Percentiles rank a stretch among this genome's conserved stretches.
Evolutionary conservation across 345 rosid species (phyloP).

Genomic region (Turnera subulata): DNA sequence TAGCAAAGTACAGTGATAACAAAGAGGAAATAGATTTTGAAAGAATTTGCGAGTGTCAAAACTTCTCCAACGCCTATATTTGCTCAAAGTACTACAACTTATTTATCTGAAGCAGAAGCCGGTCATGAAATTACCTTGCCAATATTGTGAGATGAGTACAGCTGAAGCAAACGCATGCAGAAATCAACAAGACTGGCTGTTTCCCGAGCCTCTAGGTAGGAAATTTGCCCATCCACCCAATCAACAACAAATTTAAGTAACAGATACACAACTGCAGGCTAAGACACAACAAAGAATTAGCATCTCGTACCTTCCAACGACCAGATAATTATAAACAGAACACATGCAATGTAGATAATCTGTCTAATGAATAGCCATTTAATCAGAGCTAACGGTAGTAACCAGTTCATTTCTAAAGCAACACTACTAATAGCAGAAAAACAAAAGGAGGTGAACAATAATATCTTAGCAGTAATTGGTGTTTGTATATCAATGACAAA

Average conservation of each 20-base stretch:
- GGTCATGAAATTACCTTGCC: constrained; percentile 64
- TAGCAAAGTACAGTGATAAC: too few species aligned
- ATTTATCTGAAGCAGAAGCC: neutral
- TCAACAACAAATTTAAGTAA: constrained; percentile 87
- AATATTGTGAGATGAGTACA: constrained; percentile 89
- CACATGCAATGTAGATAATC: neutral
- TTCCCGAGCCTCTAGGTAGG: constrained; percentile 85
- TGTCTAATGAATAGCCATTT: neutral
- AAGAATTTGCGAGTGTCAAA: too few species aligned
- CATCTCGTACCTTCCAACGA: neutral
- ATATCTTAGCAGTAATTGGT: neutral
- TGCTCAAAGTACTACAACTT: neutral
- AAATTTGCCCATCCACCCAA: constrained; percentile 98
- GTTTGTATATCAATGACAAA: constrained; percentile 4
- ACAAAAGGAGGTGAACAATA: neutral
- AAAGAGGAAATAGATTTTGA: too few species aligned
- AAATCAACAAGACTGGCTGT: constrained; percentile 69
- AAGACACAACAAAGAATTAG: constrained; percentile 32
- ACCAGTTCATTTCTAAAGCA: neutral
- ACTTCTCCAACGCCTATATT: too few species aligned
- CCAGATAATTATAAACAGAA: neutral
- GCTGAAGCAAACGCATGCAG: constrained; percentile 91
- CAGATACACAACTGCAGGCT: constrained; percentile 91
- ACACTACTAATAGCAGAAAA: neutral
- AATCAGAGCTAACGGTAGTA: constrained; percentile 4